phyloP scores from a whole-genome alignment of 805 yeast species.

The Saccharomycopsis capsularis region DNA sequence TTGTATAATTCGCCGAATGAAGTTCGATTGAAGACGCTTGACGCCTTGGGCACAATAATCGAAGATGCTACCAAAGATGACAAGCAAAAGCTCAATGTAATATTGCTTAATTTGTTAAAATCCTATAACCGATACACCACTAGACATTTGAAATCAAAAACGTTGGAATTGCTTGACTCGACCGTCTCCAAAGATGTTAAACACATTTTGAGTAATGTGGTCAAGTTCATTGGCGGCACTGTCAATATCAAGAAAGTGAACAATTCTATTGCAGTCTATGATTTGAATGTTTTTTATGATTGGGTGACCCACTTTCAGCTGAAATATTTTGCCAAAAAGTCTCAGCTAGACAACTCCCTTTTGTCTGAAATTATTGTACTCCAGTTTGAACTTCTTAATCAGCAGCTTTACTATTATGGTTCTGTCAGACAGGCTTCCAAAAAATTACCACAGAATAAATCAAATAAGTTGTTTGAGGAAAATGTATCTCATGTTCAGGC shows the following conservation, averaged over 20 bases:
- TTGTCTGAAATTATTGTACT: background rate
- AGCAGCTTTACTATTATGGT: slow-evolving; percentile 2
- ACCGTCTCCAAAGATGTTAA: slow-evolving; percentile 1
- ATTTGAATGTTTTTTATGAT: slow-evolving; percentile 6
- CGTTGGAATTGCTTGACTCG: slow-evolving; percentile 6
- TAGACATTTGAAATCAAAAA: background rate
- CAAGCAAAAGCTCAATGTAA: background rate
- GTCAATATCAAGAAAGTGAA: slow-evolving; percentile 8
- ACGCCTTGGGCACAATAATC: slow-evolving; percentile 8
- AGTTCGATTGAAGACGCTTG: background rate
- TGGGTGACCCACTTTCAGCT: slow-evolving; percentile 10
- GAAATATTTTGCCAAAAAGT: background rate
- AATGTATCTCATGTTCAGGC: background rate
- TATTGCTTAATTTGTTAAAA: slow-evolving; percentile 6
- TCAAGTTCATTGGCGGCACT: slow-evolving; percentile 2
- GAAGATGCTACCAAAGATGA: slow-evolving; percentile 8
- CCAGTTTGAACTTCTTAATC: slow-evolving; percentile 11
- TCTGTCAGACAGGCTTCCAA: background rate
- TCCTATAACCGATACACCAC: slow-evolving; percentile 4
- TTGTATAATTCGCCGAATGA: slow-evolving; percentile 1
- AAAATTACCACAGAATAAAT: background rate
- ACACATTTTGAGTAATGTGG: background rate
- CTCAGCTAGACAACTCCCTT: background rate
- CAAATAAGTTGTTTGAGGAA: background rate
- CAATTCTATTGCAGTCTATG: slow-evolving; percentile 5